A percentile compares a stretch with the other conserved stretches of the same genome.
Evolutionary conservation across 2,329 filamentous ascomycete species (phyloP).

Genomic region (Stenocarpella maydis): DNA sequence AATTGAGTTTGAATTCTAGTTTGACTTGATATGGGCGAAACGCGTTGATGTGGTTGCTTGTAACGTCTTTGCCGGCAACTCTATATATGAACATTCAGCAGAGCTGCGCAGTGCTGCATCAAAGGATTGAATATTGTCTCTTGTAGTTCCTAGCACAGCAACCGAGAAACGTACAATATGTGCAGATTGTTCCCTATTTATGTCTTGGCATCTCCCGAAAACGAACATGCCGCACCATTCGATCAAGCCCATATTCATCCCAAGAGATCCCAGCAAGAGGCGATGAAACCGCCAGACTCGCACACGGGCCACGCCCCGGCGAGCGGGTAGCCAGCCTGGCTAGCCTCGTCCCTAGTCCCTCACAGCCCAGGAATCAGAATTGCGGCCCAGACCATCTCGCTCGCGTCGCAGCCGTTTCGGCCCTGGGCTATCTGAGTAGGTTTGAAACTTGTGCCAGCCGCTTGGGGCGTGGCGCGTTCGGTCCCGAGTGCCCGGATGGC

Average conservation of each 20-base stretch:
- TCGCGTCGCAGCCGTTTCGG: slow-evolving; percentile 22
- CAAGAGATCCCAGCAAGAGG: background rate
- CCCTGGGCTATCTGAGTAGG: slow-evolving; percentile 15
- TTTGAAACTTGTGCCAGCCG: slow-evolving; percentile 15
- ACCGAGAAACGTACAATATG: background rate
- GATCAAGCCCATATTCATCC: slow-evolving; percentile 11
- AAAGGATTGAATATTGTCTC: slow-evolving; percentile 4
- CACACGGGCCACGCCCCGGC: slow-evolving; percentile 9
- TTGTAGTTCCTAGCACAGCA: background rate
- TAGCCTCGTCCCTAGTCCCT: slow-evolving; percentile 14
- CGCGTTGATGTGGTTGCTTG: background rate
- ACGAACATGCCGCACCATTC: slow-evolving; percentile 6
- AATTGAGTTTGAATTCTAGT: background rate
- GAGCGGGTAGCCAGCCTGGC: background rate
- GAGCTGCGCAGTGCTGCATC: background rate
- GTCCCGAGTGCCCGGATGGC: background rate
- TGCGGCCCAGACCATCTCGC: slow-evolving; percentile 22
- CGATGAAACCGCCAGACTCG: slow-evolving; percentile 14
- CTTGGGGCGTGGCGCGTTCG: slow-evolving; percentile 2
- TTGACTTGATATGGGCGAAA: background rate
- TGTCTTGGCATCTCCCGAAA: slow-evolving; percentile 20
- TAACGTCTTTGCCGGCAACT: too few relatives aligned
- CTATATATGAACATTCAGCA: background rate
- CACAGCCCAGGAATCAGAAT: slow-evolving; percentile 18
- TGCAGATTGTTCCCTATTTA: background rate